Evolutionary conservation across 2,329 filamentous ascomycete species (phyloP).

Genomic region (Aspergillus felis): DNA sequence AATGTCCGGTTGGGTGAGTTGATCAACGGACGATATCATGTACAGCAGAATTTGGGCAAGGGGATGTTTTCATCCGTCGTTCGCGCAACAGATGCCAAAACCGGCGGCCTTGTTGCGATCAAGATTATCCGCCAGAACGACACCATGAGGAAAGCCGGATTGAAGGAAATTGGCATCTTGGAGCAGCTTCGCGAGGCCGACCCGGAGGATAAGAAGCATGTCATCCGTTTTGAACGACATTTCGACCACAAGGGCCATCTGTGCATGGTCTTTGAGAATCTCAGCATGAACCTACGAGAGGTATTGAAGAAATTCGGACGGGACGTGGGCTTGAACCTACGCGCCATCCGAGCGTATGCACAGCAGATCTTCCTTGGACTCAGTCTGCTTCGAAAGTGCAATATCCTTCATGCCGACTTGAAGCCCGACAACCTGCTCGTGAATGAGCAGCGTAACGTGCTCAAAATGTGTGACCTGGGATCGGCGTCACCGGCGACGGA

Average conservation of each 20-base stretch:
- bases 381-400: conserved; percentile 82
- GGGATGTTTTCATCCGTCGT: conserved; percentile 98
- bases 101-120: conserved; percentile 77
- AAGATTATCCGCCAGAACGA: conserved; percentile 98
- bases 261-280: conserved; percentile 94
- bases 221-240: conserved; percentile 78
- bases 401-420: conserved; percentile 90
- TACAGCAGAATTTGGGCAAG: conserved; percentile 81
- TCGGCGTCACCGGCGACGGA: conserved; percentile 92
- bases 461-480: conserved; percentile 95
- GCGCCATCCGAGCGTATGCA: conserved; percentile 82
- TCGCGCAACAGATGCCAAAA: conserved; percentile 73
- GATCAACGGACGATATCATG: conserved; percentile 81
- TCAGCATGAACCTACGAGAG: conserved; percentile 87
- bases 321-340: conserved; percentile 85
- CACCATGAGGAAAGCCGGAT: conserved; percentile 81
- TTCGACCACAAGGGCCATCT: conserved; percentile 95
- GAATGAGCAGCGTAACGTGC: conserved; percentile 73
- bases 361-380: conserved; percentile 92
- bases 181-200: conserved; percentile 83
- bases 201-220: conserved; percentile 82
- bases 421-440: conserved; percentile 98
- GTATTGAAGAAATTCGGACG: conserved; percentile 94
- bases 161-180: conserved; percentile 91
- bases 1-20: conserved; percentile 90